A percentile compares a stretch with the other conserved stretches of the same genome.
phyloP scores from a whole-genome alignment of 2,329 filamentous ascomycete species.

The Neofusicoccum sp. region DNA sequence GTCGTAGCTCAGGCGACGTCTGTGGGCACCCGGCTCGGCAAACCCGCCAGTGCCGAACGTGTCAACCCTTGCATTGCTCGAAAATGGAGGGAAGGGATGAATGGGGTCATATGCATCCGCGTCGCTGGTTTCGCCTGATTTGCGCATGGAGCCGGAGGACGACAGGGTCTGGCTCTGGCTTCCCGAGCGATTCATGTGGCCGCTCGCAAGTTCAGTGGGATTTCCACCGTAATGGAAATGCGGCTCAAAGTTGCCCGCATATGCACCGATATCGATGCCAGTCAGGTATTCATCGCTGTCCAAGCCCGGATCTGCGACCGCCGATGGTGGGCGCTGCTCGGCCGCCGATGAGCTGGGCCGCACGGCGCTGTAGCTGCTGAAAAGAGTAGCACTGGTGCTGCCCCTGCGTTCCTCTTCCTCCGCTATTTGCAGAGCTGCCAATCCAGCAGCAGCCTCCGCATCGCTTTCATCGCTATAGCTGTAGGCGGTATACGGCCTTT shows the following conservation, averaged over 20 bases:
- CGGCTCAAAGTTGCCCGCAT: constrained; percentile 71
- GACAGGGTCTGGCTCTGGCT: constrained; percentile 43
- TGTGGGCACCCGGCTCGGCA: constrained; percentile 66
- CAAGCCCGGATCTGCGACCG: constrained; percentile 33
- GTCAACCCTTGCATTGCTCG: constrained; percentile 72
- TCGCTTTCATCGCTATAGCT: constrained; percentile 73
- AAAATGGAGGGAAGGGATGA: constrained; percentile 61
- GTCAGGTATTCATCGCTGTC: constrained; percentile 73
- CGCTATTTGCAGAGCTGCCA: constrained; percentile 81
- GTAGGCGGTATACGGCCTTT: constrained; percentile 31
- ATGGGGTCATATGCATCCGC: constrained; percentile 54
- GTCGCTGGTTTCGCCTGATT: constrained; percentile 47
- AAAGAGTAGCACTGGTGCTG: constrained; percentile 58
- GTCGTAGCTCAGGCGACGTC: constrained; percentile 81
- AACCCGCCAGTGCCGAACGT: constrained; percentile 89
- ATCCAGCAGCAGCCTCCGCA: constrained; percentile 80
- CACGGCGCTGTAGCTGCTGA: constrained; percentile 49
- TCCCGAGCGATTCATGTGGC: constrained; percentile 31
- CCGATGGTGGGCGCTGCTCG: constrained; percentile 42
- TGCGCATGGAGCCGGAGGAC: constrained; percentile 49
- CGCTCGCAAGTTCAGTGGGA: constrained; percentile 43
- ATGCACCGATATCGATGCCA: constrained; percentile 71
- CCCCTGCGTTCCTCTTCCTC: constrained; percentile 74
- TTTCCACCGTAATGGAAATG: constrained; percentile 63
- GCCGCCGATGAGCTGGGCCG: constrained; percentile 34